Evolutionary conservation across 1,284 basidiomycete genomes (phyloP).

Genomic region (Fomitopsis pinicola): DNA sequence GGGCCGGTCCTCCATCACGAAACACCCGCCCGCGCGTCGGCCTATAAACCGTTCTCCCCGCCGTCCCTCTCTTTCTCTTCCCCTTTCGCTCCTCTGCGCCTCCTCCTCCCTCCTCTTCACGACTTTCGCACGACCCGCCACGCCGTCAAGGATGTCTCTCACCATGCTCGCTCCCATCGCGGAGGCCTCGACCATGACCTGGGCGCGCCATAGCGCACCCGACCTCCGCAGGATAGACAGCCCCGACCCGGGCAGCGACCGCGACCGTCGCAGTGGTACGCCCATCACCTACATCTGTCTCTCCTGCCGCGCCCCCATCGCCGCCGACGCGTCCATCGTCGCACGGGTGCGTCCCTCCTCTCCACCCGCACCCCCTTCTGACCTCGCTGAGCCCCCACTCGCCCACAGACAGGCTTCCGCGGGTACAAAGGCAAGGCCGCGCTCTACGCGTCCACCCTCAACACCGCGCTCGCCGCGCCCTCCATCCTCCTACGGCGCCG

Average conservation of each 20-base stretch:
- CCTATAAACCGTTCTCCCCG: not conserved
- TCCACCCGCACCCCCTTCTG: too few species aligned
- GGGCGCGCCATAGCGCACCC: not conserved
- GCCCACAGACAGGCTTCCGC: constrained; percentile 20
- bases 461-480: constrained; percentile 22
- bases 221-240: not conserved
- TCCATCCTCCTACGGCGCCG: constrained; percentile 36
- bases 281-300: not conserved
- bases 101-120: not conserved
- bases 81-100: not conserved
- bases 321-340: constrained; percentile 10
- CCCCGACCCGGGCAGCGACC: not conserved
- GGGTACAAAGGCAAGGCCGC: constrained; percentile 28
- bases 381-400: too few species aligned
- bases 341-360: not conserved
- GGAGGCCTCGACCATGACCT: not conserved
- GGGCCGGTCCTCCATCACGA: not conserved
- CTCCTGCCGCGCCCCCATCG: not conserved
- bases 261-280: not conserved
- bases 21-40: not conserved
- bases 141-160: not conserved
- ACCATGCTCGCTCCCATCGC: not conserved
- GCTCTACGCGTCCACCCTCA: constrained; percentile 18
- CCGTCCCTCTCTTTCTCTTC: not conserved
- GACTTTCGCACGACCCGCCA: not conserved